A percentile compares a stretch with the other conserved stretches of the same genome.
Conservation (phyloP, 192 early-diverging fungal genomes). For the Backusella westeae region DNA sequence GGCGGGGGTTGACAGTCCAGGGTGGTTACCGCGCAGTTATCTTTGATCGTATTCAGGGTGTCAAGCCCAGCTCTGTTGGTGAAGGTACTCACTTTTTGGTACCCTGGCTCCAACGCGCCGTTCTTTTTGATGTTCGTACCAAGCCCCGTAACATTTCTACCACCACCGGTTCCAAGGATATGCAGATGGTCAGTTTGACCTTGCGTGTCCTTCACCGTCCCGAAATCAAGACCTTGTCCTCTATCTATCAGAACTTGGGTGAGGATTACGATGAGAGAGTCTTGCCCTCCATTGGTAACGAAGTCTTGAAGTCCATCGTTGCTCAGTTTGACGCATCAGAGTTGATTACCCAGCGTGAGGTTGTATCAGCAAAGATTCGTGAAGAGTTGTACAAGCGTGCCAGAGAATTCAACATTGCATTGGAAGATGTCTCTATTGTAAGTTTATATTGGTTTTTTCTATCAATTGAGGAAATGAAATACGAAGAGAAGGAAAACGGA, state of each 20-base stretch:
- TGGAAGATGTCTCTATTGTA: constrained; percentile 99
- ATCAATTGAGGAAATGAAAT: not conserved
- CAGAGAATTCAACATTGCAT: constrained; percentile 90
- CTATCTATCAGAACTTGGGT: constrained; percentile 89
- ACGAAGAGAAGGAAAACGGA: not conserved
- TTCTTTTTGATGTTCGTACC: constrained; percentile 91
- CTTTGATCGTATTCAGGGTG: constrained; percentile 94
- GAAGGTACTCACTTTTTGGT: constrained; percentile 99
- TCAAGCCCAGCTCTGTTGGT: constrained; percentile 68
- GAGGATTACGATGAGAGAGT: constrained; percentile 97
- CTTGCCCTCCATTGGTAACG: constrained; percentile 97
- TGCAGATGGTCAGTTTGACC: constrained; percentile 97
- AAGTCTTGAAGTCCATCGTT: constrained; percentile 97
- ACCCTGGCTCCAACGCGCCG: constrained; percentile 91
- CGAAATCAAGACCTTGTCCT: constrained; percentile 66
- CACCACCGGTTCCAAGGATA: constrained; percentile 98
- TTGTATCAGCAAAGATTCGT: constrained; percentile 87
- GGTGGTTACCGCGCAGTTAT: constrained; percentile 96
- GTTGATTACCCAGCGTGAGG: constrained; percentile 97
- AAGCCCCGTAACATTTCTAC: constrained; percentile 97
- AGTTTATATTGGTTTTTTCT: constrained; percentile 20
- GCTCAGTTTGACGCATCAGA: constrained; percentile 99
- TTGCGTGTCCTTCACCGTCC: constrained; percentile 92
- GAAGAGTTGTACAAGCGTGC: constrained; percentile 93
- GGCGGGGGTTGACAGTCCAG: constrained; percentile 65